Percentiles rank a stretch among this genome's conserved stretches.
Evolutionary conservation across 176 grass and related monocot genomes (phyloP).

Genomic region (Rhipidocladum racemiflorum): DNA sequence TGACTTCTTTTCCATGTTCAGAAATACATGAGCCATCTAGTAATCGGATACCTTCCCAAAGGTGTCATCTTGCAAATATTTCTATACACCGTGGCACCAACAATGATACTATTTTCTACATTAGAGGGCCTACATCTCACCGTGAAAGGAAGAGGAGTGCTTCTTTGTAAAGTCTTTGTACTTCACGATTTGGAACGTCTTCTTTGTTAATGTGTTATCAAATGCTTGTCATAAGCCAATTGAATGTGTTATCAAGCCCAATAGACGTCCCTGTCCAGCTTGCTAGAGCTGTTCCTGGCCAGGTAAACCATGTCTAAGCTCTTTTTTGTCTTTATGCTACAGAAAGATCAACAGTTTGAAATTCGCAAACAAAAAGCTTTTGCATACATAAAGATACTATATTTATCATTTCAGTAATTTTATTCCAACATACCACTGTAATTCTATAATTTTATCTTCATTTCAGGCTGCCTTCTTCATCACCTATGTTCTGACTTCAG

Average conservation of each 20-base stretch:
- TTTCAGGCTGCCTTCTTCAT: slow-evolving; percentile 96
- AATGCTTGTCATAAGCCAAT: slow-evolving; percentile 70
- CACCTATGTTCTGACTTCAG: slow-evolving; percentile 95
- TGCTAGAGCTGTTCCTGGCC: slow-evolving; percentile 80
- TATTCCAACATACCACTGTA: neutral
- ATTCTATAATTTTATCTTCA: slow-evolving; percentile 30
- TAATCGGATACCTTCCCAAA: slow-evolving; percentile 96
- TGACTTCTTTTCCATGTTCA: slow-evolving; percentile 37
- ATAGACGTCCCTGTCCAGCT: slow-evolving; percentile 72
- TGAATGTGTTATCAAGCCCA: slow-evolving; percentile 70
- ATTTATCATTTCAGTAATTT: slow-evolving; percentile 15
- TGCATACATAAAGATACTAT: neutral
- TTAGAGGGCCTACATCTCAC: slow-evolving; percentile 83
- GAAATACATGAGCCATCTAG: slow-evolving; percentile 63
- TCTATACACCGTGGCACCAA: slow-evolving; percentile 65
- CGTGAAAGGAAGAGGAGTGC: slow-evolving; percentile 95
- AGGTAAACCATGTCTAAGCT: slow-evolving; percentile 49
- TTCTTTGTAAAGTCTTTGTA: slow-evolving; percentile 87
- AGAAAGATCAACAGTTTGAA: neutral
- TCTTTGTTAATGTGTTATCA: slow-evolving; percentile 92
- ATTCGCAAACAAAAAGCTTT: neutral
- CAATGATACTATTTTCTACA: slow-evolving; percentile 90
- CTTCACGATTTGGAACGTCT: slow-evolving; percentile 93
- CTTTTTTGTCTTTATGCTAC: neutral
- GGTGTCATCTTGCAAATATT: slow-evolving; percentile 79